phyloP scores from a whole-genome alignment of 306 rosid genomes.

The Calophaca sinica region DNA sequence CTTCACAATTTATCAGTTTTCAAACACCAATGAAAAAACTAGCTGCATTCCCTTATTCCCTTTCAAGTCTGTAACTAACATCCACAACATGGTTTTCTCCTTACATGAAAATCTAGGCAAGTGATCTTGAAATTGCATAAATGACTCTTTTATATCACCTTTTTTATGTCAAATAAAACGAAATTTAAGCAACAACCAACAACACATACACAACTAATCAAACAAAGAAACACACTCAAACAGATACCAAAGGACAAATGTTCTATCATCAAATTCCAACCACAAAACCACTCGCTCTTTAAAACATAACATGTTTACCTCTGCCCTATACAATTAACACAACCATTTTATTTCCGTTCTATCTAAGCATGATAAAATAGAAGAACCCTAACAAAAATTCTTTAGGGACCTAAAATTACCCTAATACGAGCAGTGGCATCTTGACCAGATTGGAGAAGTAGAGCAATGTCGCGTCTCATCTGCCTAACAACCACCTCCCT shows the following conservation, averaged over 20 bases:
- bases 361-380: neutral
- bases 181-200: constrained; percentile 5
- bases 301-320: neutral
- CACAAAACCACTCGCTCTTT: neutral
- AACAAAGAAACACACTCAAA: neutral
- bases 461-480: constrained; percentile 97
- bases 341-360: neutral
- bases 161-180: neutral
- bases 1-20: neutral
- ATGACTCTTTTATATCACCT: neutral
- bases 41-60: neutral
- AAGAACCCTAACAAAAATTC: no score
- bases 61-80: neutral
- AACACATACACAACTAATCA: neutral
- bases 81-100: neutral
- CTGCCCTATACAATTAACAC: neutral
- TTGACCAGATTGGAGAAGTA: constrained; percentile 92
- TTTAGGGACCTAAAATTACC: constrained; percentile 46
- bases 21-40: neutral
- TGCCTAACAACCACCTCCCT: constrained; percentile 89
- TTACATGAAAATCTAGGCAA: neutral
- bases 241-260: constrained; percentile 9
- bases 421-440: constrained; percentile 96
- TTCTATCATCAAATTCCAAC: neutral
- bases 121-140: neutral